A percentile compares a stretch with the other conserved stretches of the same genome.
Conservation (phyloP, 2,329 filamentous ascomycete genomes). For the Fusarium globosum region DNA sequence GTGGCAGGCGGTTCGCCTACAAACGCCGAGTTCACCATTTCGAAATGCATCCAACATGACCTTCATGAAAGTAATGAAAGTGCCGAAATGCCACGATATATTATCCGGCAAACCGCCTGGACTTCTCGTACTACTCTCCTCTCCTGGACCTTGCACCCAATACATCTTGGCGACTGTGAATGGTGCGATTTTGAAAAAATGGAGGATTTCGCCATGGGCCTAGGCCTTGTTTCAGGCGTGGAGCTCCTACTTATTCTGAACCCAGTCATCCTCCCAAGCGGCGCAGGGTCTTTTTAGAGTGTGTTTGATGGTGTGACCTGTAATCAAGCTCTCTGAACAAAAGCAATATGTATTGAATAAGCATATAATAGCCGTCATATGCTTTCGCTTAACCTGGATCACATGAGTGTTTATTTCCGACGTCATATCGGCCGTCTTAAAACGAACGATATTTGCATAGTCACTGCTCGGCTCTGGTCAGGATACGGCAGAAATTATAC, state of each 20-base stretch:
- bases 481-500: too few relatives aligned
- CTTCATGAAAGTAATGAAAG: neutral
- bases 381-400: neutral
- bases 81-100: neutral
- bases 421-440: too few relatives aligned
- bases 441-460: neutral
- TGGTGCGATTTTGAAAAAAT: neutral
- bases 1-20: conserved; percentile 17
- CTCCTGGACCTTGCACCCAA: neutral
- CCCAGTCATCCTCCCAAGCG: neutral
- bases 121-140: neutral
- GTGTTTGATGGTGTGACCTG: too few relatives aligned
- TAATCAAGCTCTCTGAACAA: too few relatives aligned
- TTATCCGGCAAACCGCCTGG: neutral
- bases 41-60: neutral
- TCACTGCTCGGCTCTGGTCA: neutral
- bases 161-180: neutral
- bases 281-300: neutral
- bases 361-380: neutral
- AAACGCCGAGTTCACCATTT: conserved; percentile 8
- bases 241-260: neutral
- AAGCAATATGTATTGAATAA: neutral
- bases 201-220: neutral
- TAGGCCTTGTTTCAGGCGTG: neutral
- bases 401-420: neutral